phyloP scores from a whole-genome alignment of 192 early-diverging fungal species.

The Thamnidium elegans region DNA sequence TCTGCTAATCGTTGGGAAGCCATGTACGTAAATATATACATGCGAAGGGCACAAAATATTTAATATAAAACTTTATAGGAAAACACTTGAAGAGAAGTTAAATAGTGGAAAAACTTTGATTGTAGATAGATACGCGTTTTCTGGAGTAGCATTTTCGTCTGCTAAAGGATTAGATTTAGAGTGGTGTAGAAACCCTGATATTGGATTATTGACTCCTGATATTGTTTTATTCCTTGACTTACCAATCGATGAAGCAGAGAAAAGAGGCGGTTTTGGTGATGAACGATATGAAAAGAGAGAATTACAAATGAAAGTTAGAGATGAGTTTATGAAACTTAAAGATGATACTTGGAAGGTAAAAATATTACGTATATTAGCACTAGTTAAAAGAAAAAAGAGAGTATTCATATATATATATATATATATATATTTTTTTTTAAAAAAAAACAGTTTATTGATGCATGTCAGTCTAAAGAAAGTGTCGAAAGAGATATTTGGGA shows the following conservation, averaged over 20 bases:
- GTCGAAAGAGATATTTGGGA: constrained; percentile 18
- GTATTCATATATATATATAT: too few relatives aligned
- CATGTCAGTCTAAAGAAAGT: constrained; percentile 17
- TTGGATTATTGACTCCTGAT: constrained; percentile 83
- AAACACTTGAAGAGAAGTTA: constrained; percentile 58
- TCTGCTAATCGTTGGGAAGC: constrained; percentile 96
- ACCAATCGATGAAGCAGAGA: constrained; percentile 67
- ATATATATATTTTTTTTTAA: neutral
- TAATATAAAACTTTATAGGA: constrained; percentile 32
- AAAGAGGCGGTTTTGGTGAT: constrained; percentile 83
- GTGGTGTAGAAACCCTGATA: constrained; percentile 90
- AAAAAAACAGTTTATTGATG: constrained; percentile 19
- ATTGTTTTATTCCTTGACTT: constrained; percentile 88
- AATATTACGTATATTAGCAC: neutral
- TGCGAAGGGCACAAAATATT: neutral
- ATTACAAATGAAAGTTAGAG: constrained; percentile 78
- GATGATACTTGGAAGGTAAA: constrained; percentile 46
- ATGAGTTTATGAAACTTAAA: constrained; percentile 62
- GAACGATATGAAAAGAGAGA: constrained; percentile 89
- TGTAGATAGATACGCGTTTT: constrained; percentile 94
- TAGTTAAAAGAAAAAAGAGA: neutral
- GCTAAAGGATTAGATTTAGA: constrained; percentile 82
- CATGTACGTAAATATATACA: constrained; percentile 50
- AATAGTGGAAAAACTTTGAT: constrained; percentile 70
- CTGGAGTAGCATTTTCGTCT: constrained; percentile 88